Evolutionary conservation across 1,284 basidiomycete species (phyloP).

Genomic region (Waitea zeae): DNA sequence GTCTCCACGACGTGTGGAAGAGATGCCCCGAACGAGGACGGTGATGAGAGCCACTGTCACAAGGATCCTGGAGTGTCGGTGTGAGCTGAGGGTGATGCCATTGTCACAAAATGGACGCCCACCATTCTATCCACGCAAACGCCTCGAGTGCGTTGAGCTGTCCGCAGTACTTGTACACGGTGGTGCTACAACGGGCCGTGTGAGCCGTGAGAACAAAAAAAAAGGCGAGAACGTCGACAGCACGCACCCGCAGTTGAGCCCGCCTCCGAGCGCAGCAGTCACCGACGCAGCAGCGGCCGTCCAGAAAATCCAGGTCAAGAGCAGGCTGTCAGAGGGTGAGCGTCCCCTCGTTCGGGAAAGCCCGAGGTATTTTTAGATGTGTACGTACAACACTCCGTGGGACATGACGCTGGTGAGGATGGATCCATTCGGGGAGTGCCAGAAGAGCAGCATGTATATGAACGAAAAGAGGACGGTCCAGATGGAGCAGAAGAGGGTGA

Average conservation of each 20-base stretch:
- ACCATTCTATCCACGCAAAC: slow-evolving; percentile 14
- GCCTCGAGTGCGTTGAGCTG: slow-evolving; percentile 12
- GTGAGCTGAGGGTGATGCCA: neutral
- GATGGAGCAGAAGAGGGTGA: slow-evolving; percentile 44
- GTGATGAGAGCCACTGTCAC: slow-evolving; percentile 32
- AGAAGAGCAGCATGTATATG: slow-evolving; percentile 36
- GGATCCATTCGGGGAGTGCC: slow-evolving; percentile 23
- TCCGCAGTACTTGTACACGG: slow-evolving; percentile 11
- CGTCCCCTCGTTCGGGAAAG: neutral
- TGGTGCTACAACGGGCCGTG: slow-evolving; percentile 3
- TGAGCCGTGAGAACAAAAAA: neutral
- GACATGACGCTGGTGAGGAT: slow-evolving; percentile 39
- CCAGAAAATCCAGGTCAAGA: slow-evolving; percentile 58
- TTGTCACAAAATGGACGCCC: slow-evolving; percentile 1
- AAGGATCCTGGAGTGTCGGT: slow-evolving; percentile 25
- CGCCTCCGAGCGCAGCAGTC: slow-evolving; percentile 14
- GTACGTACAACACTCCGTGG: slow-evolving; percentile 43
- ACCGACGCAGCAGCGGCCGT: slow-evolving; percentile 30
- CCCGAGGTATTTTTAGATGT: too few relatives aligned
- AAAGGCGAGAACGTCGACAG: slow-evolving; percentile 9
- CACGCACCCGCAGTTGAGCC: slow-evolving; percentile 16
- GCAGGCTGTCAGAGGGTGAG: slow-evolving; percentile 20
- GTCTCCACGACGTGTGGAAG: slow-evolving; percentile 33
- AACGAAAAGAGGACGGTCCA: slow-evolving; percentile 50
- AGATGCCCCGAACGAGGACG: slow-evolving; percentile 33